Conservation (phyloP, 768 basidiomycete species). For the Mycena maculata region DNA sequence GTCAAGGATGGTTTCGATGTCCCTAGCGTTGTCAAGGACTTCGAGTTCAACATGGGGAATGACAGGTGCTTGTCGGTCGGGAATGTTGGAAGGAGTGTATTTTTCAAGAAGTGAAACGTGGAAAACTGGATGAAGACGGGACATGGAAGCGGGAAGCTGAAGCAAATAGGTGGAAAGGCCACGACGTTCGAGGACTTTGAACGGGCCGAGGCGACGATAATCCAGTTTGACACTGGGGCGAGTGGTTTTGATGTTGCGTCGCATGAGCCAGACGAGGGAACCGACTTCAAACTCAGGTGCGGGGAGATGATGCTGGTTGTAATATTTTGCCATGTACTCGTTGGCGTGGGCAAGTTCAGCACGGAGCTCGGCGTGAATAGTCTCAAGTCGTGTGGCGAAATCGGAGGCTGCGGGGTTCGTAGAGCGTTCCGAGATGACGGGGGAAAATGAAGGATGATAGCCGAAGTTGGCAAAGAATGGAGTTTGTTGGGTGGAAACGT, state of each 20-base stretch:
- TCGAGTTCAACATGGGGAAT: neutral
- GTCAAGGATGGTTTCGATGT: neutral
- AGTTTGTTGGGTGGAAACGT: conserved; percentile 13
- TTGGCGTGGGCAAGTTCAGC: conserved; percentile 47
- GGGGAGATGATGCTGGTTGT: neutral
- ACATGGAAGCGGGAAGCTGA: conserved; percentile 36
- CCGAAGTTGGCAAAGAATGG: conserved; percentile 53
- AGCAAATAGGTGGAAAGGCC: neutral
- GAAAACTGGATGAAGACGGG: conserved; percentile 22
- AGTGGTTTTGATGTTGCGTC: conserved; percentile 53
- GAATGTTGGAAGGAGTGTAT: neutral
- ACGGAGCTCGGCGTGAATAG: conserved; percentile 48
- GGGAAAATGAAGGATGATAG: conserved; percentile 47
- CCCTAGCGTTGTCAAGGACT: neutral
- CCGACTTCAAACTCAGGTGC: conserved; percentile 40
- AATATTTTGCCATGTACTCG: conserved; percentile 16
- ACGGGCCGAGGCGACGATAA: conserved; percentile 46
- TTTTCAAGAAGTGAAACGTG: conserved; percentile 21
- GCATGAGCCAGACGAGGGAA: conserved; percentile 52
- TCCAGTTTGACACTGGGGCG: conserved; percentile 55
- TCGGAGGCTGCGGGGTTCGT: conserved; percentile 47
- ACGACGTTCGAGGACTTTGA: conserved; percentile 12
- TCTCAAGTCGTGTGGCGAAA: conserved; percentile 31
- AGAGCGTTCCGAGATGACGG: conserved; percentile 38
- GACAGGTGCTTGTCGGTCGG: neutral